These are phyloP conservation scores for Leucocoprinus leucothites DNA, from an alignment of 768 basidiomycete genomes.

Conservation along the genomic window DNA sequence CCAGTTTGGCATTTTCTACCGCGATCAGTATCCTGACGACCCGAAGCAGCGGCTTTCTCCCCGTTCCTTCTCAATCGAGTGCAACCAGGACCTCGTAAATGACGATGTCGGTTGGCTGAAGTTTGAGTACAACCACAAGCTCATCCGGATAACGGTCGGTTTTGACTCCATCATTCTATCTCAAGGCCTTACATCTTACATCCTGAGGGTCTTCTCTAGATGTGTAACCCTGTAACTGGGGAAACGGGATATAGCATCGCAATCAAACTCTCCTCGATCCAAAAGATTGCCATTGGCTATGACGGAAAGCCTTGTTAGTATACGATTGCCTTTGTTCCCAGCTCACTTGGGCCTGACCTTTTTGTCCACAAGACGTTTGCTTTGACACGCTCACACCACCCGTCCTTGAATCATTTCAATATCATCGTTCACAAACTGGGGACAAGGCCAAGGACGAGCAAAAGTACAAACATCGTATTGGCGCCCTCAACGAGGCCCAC, in stretches of 20 bases:
- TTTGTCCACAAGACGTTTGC: conserved; percentile 49
- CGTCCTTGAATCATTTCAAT: conserved; percentile 54
- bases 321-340: neutral
- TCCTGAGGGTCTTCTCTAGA: conserved; percentile 28
- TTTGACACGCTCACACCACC: conserved; percentile 70
- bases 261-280: conserved; percentile 55
- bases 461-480: conserved; percentile 57
- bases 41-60: conserved; percentile 27
- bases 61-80: conserved; percentile 69
- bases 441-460: conserved; percentile 32
- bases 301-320: conserved; percentile 66
- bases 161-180: neutral
- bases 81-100: conserved; percentile 48
- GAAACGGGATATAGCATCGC: conserved; percentile 46
- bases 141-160: conserved; percentile 58
- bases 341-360: neutral
- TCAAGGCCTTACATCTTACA: neutral
- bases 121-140: conserved; percentile 69
- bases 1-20: conserved; percentile 66
- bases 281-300: conserved; percentile 56
- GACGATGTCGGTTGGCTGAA: conserved; percentile 49
- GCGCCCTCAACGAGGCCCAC: conserved; percentile 58
- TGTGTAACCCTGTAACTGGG: conserved; percentile 56
- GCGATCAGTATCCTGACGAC: conserved; percentile 27
- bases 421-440: conserved; percentile 50